phyloP scores from a whole-genome alignment of 2,329 filamentous ascomycete species.

The Fusarium transvaalense region DNA sequence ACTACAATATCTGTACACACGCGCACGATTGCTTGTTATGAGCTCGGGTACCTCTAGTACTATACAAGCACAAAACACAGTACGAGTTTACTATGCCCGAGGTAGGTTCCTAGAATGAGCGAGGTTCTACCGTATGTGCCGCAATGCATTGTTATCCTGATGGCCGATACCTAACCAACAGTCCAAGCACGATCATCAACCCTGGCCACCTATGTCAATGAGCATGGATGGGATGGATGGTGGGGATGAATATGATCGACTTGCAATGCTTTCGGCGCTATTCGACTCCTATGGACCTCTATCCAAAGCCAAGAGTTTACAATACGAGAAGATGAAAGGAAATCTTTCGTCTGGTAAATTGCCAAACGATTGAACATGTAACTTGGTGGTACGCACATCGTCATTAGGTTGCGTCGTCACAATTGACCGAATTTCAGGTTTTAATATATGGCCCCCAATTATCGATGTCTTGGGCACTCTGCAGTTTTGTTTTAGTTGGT shows the following conservation, averaged over 20 bases:
- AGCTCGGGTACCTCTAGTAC: too few relatives aligned
- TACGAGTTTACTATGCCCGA: not conserved
- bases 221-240: slow-evolving; percentile 18
- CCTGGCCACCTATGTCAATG: slow-evolving; percentile 8
- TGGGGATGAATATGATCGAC: slow-evolving; percentile 16
- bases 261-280: not conserved
- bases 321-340: slow-evolving; percentile 4
- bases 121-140: not conserved
- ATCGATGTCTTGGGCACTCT: slow-evolving; percentile 3
- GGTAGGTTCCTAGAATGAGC: not conserved
- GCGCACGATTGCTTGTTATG: slow-evolving; percentile 22
- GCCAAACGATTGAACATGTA: not conserved
- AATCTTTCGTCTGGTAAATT: not conserved
- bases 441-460: slow-evolving; percentile 19
- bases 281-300: not conserved
- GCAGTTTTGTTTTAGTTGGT: slow-evolving; percentile 8
- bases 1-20: slow-evolving; percentile 13
- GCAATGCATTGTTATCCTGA: not conserved
- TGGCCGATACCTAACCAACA: slow-evolving; percentile 2
- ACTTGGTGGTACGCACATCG: slow-evolving; percentile 18
- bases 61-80: not conserved
- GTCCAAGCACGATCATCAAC: not conserved
- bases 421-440: slow-evolving; percentile 21
- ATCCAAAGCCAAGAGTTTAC: not conserved
- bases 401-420: slow-evolving; percentile 33